Conservation (phyloP, 371 early-diverging fungal genomes). For the Phascolomyces articulosus region DNA sequence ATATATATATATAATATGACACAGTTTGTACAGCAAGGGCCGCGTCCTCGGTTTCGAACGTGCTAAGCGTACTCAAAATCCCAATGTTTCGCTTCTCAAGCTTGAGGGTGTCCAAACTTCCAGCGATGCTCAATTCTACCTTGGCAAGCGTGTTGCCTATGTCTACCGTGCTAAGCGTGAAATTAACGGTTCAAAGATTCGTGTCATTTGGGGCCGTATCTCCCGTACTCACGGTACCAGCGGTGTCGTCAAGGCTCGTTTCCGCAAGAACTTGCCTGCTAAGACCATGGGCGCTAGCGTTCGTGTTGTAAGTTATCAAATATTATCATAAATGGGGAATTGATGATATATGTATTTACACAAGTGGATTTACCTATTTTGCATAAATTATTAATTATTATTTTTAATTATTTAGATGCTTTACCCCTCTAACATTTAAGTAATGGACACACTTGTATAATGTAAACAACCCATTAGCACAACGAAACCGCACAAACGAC, state of each 20-base stretch:
- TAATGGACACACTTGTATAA: too few relatives aligned
- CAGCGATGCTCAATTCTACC: slow-evolving; percentile 88
- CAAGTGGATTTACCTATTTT: too few relatives aligned
- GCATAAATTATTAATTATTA: background rate
- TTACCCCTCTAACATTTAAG: slow-evolving; percentile 14
- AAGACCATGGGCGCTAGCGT: slow-evolving; percentile 90
- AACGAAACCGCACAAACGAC: background rate
- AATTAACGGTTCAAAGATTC: slow-evolving; percentile 90
- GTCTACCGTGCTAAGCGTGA: slow-evolving; percentile 89
- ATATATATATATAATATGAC: slow-evolving; percentile 18
- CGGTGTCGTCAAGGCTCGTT: slow-evolving; percentile 96
- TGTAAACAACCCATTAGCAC: background rate
- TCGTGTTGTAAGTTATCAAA: slow-evolving; percentile 76
- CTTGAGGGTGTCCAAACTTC: slow-evolving; percentile 91
- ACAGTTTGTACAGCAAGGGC: slow-evolving; percentile 98
- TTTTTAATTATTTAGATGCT: slow-evolving; percentile 4
- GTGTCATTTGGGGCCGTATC: slow-evolving; percentile 97
- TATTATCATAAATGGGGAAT: too few relatives aligned
- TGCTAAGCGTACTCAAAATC: slow-evolving; percentile 89
- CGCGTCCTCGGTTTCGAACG: slow-evolving; percentile 95
- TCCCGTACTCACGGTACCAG: slow-evolving; percentile 95
- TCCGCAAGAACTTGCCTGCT: slow-evolving; percentile 96
- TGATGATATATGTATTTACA: too few relatives aligned
- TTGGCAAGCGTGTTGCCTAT: slow-evolving; percentile 86
- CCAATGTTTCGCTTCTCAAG: slow-evolving; percentile 89